Evolutionary conservation across 805 yeast species (phyloP), one percentile per base, ranked within the genome.

Genomic region (Saccharomycopsis fodiens): DNA sequence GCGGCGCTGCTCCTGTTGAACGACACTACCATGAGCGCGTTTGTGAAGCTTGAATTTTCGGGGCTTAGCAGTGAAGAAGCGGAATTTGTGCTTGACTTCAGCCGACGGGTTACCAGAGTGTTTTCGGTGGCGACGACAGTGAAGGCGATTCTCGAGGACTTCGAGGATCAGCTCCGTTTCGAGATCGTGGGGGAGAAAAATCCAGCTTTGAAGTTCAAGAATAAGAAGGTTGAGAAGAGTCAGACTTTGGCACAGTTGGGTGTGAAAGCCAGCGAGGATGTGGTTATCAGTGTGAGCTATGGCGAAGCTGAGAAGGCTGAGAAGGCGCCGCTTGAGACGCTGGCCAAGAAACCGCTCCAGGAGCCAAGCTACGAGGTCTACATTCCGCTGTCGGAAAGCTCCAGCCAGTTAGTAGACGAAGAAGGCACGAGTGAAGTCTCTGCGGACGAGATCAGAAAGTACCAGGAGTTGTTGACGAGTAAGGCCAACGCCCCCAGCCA

Each of bases 401-500:
- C 50, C 31, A 19, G 29, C 21, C 32, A 34, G 23, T 31, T 39
- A 15, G n/a, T 21, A 3, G 32, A 23, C 7, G 42, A 45, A 40
- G 51, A 50, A 2, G 62, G 60, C 16, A 66, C 62, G 12, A 52
- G 55, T 1, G 54, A 49, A 5, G 52, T 64, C 55, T 54, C 63
- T 2, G 52, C 65, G 4, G 66, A 61, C 4, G 68, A 65, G 45
- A 67, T 67, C 0, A 53, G 53, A 34, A 47, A 54, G 19, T 65
- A 65, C 41, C 69, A 64, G 34, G 49, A 63, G 4, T 44, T 63
- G n/a, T 54, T 65, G 2, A 45, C 59, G 4, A 54, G 53, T 35
- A 44, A 53, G 30, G 66, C 67, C 8, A 35, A 45, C 16, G 48
- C 51, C 0, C 55, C 56, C 1, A 41, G 50, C 32, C 45, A 45